Percentiles rank a stretch among this genome's conserved stretches.
These are phyloP conservation scores for Podila epicladia DNA, from an alignment of 192 early-diverging fungal species.

Conservation along the genomic window DNA sequence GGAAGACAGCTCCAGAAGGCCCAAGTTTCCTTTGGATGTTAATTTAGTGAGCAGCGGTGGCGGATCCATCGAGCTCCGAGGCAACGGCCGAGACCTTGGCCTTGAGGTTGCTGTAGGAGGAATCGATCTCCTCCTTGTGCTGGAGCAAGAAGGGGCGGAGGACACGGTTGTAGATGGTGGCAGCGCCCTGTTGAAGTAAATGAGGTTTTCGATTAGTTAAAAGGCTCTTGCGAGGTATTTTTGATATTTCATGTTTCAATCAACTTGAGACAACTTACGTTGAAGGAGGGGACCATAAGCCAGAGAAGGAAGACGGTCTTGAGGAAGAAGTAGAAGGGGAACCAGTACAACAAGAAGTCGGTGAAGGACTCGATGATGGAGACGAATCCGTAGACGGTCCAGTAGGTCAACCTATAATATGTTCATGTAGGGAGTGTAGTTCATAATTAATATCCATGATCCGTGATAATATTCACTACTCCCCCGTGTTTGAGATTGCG, in stretches of 20 bases:
- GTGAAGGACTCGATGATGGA: conserved; percentile 91
- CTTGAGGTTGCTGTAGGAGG: conserved; percentile 41
- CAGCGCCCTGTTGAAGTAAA: conserved; percentile 70
- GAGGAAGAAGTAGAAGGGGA: conserved; percentile 94
- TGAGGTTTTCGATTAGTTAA: conserved; percentile 1
- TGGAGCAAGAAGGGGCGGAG: conserved; percentile 80
- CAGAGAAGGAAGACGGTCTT: conserved; percentile 92
- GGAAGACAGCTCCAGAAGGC: background rate
- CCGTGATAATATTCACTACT: too few relatives aligned
- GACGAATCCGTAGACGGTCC: conserved; percentile 89
- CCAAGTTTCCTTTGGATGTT: background rate
- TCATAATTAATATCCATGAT: too few relatives aligned
- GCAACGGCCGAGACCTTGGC: conserved; percentile 51
- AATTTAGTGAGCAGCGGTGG: conserved; percentile 37
- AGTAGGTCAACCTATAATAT: conserved; percentile 6
- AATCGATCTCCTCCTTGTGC: conserved; percentile 55
- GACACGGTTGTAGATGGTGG: conserved; percentile 77
- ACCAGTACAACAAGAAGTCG: conserved; percentile 91
- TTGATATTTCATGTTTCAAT: background rate
- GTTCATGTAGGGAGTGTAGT: too few relatives aligned
- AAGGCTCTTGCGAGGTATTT: background rate
- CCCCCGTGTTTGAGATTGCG: too few relatives aligned
- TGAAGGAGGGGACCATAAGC: conserved; percentile 79
- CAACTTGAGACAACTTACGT: conserved; percentile 47
- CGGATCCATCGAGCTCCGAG: conserved; percentile 36